Percentiles rank a stretch among this genome's conserved stretches.
Conservation (phyloP, 495 filamentous ascomycete species). For the Amniculicola lignicola region DNA sequence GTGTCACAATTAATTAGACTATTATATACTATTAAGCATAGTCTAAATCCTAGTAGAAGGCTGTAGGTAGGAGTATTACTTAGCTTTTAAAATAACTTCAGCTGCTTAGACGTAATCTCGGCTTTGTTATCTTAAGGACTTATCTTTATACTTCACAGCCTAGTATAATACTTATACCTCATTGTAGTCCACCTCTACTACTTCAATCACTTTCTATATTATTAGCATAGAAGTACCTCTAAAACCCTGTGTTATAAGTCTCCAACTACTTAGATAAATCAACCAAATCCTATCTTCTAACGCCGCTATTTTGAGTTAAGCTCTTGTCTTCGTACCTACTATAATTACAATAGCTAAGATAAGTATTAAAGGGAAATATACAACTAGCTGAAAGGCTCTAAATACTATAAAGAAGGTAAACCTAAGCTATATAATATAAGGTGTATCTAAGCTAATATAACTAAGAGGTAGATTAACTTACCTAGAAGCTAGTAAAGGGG, state of each 20-base stretch:
- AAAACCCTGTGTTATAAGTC: too few species aligned
- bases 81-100: constrained; percentile 1
- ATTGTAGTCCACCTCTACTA: constrained; percentile 1
- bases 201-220: too few species aligned
- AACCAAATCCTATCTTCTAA: too few species aligned
- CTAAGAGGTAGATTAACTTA: constrained; percentile 3
- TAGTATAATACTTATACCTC: constrained; percentile 11
- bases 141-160: too few species aligned
- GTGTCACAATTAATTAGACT: too few species aligned
- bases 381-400: constrained; percentile 7
- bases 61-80: constrained; percentile 6
- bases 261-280: too few species aligned
- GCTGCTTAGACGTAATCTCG: not conserved
- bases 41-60: constrained; percentile 4
- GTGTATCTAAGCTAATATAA: constrained; percentile 4
- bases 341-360: constrained; percentile 4
- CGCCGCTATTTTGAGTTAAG: too few species aligned
- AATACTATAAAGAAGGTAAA: constrained; percentile 5
- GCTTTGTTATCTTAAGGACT: constrained; percentile 1
- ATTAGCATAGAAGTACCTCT: too few species aligned
- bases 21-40: constrained; percentile 1
- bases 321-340: too few species aligned
- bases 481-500: constrained; percentile 7
- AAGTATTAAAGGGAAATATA: constrained; percentile 5
- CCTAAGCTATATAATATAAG: not conserved